These are phyloP conservation scores for Tubosaeta sp. DNA, from an alignment of 768 basidiomycete genomes.

Conservation along the genomic window DNA sequence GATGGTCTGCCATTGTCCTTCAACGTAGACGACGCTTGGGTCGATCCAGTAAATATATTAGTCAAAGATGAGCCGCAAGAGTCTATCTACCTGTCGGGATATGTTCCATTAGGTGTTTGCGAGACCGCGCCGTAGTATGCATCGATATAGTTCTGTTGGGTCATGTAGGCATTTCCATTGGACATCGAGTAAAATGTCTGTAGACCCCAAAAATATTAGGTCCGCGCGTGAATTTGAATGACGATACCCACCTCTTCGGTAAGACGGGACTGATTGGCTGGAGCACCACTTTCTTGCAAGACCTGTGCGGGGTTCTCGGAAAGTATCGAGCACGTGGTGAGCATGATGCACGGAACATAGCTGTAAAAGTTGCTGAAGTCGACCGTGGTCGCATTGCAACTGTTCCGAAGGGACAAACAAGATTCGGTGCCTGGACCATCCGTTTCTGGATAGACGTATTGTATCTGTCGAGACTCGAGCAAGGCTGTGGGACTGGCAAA, in stretches of 20 bases:
- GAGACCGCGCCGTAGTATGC: background rate
- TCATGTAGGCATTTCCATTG: background rate
- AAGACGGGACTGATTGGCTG: background rate
- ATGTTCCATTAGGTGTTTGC: background rate
- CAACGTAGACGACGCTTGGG: background rate
- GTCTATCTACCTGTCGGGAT: background rate
- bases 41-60: background rate
- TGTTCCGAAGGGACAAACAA: slow-evolving; percentile 12
- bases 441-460: background rate
- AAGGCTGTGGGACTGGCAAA: background rate
- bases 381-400: background rate
- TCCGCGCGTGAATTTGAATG: background rate
- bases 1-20: background rate
- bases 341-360: background rate
- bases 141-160: background rate
- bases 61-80: background rate
- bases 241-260: background rate
- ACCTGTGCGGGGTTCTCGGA: background rate
- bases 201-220: background rate
- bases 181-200: background rate
- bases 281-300: background rate
- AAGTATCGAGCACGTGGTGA: background rate
- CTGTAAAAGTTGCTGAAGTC: background rate
- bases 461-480: slow-evolving; percentile 13
- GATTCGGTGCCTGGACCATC: slow-evolving; percentile 2